These are phyloP conservation scores for Jaltomata sinuosa DNA, from an alignment of 257 asterid species.

Conservation along the genomic window DNA sequence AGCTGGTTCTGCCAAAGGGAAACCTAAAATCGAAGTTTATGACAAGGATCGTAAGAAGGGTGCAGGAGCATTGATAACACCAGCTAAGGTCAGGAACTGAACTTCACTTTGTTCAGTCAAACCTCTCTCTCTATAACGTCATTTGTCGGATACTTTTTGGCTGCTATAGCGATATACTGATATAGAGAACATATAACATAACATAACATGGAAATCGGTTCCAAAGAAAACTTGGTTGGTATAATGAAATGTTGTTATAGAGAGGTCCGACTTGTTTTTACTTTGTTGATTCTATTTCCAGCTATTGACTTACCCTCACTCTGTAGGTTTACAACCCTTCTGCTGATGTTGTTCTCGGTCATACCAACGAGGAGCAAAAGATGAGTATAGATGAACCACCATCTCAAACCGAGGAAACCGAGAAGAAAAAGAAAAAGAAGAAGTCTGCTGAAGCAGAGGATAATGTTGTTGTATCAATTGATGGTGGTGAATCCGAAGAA, in stretches of 20 bases:
- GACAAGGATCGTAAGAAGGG: slow-evolving; percentile 75
- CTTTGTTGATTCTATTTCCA: neutral
- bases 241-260: neutral
- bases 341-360: slow-evolving; percentile 50
- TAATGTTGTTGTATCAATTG: neutral
- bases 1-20: slow-evolving; percentile 80
- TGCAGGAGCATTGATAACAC: slow-evolving; percentile 42
- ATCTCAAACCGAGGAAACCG: slow-evolving; percentile 10
- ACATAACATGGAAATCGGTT: neutral
- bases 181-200: neutral
- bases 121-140: neutral
- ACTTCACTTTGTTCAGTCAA: neutral
- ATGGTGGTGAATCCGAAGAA: slow-evolving; percentile 13
- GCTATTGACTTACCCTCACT: neutral
- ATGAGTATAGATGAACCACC: slow-evolving; percentile 7
- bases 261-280: neutral
- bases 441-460: slow-evolving; percentile 23
- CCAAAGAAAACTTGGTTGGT: neutral
- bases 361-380: slow-evolving; percentile 9
- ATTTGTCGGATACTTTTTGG: neutral
- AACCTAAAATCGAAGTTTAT: slow-evolving; percentile 70
- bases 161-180: neutral
- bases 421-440: slow-evolving; percentile 29
- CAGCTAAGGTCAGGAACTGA: slow-evolving; percentile 46
- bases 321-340: slow-evolving; percentile 68